Base-by-base conservation (phyloP, 176 grass and related monocot species). In the Carex myosuroides region DNA sequence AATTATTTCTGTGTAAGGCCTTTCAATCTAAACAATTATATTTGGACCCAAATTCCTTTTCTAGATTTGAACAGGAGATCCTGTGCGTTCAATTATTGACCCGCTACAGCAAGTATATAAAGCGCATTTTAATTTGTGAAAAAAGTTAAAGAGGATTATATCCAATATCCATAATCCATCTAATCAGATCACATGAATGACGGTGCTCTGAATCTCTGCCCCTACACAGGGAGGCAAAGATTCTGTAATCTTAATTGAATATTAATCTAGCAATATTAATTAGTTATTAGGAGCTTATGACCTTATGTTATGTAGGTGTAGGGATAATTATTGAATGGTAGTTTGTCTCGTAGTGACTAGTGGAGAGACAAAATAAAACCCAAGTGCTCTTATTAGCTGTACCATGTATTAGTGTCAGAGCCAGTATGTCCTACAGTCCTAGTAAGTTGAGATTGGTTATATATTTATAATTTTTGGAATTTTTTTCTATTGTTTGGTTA, bases 141-240 rank as follows among this genome's bases (percentile, higher is more conserved):
- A 37, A 37, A 71, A 48, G 68, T 46, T 44, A 71, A 46, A 21
- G 17, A 42, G 37, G 68, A 4, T 71, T 71, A n/a, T 42, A 71
- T 71, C 68, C 68, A 71, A 56, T 75, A 75, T 78, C 73, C 73
- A 78, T 32, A 56, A 55, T 78, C 73, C 73, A 55, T 78, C 73
- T 22, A 77, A 77, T 77, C 73, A 77, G 33, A 21, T 82, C 80
- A 67, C 80, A 82, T 66, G 80, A 64, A 82, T 66, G 80, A 64
- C n/a, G 30, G 60, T 50, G 80, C 20, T 48, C 81, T 83, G 60
- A 68, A 12, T 48, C 60, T 53, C 21, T 83, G 81, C 81, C 13
- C 81, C 81, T 32, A 8, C n/a, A 69, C 20, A 3, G 21, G 81
- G 81, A 68, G 81, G 81, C 81, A 83, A 54, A 68, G 81, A 83